Evolutionary conservation across 306 rosid species (phyloP).

Genomic region (Lathyrus tuberosus): DNA sequence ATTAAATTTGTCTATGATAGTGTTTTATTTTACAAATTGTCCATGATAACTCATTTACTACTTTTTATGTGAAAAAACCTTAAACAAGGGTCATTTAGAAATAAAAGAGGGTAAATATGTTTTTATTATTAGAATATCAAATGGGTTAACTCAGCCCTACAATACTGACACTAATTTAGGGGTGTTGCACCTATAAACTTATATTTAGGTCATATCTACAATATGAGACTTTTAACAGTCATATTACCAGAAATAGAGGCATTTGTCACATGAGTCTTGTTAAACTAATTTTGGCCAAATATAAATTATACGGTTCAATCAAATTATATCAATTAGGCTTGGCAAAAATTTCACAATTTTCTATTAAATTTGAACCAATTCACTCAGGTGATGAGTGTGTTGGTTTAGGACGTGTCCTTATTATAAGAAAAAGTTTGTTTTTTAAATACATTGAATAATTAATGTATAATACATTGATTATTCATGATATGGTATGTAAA

Average conservation of each 20-base stretch:
- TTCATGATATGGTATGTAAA: too few species aligned
- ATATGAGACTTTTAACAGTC: not conserved
- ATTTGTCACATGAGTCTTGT: not conserved
- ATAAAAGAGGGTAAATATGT: not conserved
- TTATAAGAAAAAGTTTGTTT: too few species aligned
- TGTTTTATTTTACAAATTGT: not conserved
- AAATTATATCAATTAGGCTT: not conserved
- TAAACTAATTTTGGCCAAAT: not conserved
- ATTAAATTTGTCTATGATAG: not conserved
- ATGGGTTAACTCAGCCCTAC: not conserved
- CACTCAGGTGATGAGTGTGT: not conserved
- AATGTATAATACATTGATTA: too few species aligned
- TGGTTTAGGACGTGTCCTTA: not conserved
- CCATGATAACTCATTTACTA: not conserved
- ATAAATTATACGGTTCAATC: not conserved
- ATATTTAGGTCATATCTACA: not conserved
- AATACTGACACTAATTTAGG: not conserved
- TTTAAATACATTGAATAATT: too few species aligned
- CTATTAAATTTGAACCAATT: not conserved
- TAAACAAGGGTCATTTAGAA: not conserved
- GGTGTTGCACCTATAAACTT: not conserved
- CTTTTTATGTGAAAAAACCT: not conserved
- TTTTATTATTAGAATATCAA: not conserved
- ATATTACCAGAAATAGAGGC: not conserved
- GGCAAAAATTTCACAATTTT: not conserved